Percentiles rank a stretch among this genome's conserved stretches.
These are phyloP conservation scores for Suillus occidentalis DNA, from an alignment of 768 basidiomycete genomes.

Conservation along the genomic window DNA sequence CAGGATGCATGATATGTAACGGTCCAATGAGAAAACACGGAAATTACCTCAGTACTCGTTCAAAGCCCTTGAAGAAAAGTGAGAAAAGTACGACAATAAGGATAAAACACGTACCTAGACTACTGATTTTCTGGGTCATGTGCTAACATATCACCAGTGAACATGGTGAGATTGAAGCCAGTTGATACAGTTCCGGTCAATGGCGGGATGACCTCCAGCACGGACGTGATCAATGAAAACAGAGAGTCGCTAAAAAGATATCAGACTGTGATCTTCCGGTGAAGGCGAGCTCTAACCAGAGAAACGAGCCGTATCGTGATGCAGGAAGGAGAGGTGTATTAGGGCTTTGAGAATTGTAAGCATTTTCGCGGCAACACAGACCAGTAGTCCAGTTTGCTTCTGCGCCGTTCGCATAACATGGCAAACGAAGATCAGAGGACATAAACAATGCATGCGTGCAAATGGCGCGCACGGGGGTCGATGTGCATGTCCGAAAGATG, in stretches of 20 bases:
- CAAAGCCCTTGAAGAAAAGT: slow-evolving; percentile 45
- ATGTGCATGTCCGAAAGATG: slow-evolving; percentile 80
- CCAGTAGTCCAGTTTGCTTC: slow-evolving; percentile 73
- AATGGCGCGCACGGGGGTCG: slow-evolving; percentile 55
- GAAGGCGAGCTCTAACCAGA: slow-evolving; percentile 40
- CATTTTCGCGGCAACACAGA: slow-evolving; percentile 63
- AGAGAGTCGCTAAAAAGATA: slow-evolving; percentile 56
- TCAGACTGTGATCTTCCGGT: slow-evolving; percentile 4
- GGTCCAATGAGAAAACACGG: slow-evolving; percentile 4
- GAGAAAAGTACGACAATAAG: neutral
- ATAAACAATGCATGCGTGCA: slow-evolving; percentile 2
- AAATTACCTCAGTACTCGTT: slow-evolving; percentile 60
- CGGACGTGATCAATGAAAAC: slow-evolving; percentile 56
- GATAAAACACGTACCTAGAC: slow-evolving; percentile 45
- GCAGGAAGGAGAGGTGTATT: slow-evolving; percentile 55
- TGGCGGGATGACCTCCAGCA: slow-evolving; percentile 64
- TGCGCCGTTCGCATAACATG: slow-evolving; percentile 67
- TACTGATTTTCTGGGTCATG: slow-evolving; percentile 69
- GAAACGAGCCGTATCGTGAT: slow-evolving; percentile 65
- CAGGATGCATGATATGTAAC: slow-evolving; percentile 1
- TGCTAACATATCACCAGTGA: slow-evolving; percentile 72
- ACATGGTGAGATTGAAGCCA: slow-evolving; percentile 66
- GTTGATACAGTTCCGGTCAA: slow-evolving; percentile 58
- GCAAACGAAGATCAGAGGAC: slow-evolving; percentile 1
- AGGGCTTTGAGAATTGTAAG: slow-evolving; percentile 49